These are phyloP conservation scores for Coleophoma eucalyptorum DNA, from an alignment of 2,329 filamentous ascomycete species.

Conservation along the genomic window DNA sequence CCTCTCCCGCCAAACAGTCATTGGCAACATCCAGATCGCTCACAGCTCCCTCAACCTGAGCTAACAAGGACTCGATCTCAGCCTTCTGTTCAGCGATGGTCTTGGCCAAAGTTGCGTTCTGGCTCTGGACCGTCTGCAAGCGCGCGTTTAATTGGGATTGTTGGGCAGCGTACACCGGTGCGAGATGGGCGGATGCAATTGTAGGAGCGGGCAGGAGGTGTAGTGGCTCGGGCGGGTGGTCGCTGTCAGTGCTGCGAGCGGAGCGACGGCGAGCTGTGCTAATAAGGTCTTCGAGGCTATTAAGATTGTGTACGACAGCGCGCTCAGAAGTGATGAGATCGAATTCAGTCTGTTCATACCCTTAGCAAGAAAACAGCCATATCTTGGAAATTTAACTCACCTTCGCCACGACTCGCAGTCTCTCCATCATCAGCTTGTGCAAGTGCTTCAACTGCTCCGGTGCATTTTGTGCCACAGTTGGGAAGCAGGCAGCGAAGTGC, in stretches of 20 bases:
- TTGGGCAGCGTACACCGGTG: constrained; percentile 47
- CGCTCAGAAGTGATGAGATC: constrained; percentile 46
- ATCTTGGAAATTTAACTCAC: too few relatives aligned
- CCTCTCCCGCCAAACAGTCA: constrained; percentile 18
- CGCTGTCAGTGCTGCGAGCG: background rate
- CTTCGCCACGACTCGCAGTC: background rate
- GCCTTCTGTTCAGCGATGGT: constrained; percentile 48
- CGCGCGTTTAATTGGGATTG: constrained; percentile 52
- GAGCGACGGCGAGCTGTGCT: constrained; percentile 40
- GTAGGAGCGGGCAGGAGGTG: constrained; percentile 50
- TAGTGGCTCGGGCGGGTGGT: constrained; percentile 26
- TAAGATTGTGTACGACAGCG: constrained; percentile 52
- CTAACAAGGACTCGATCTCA: constrained; percentile 49
- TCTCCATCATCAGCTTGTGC: constrained; percentile 53
- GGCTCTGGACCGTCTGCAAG: constrained; percentile 51
- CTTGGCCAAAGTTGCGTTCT: constrained; percentile 50
- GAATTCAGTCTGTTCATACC: constrained; percentile 46
- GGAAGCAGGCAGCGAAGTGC: constrained; percentile 59
- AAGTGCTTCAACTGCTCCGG: constrained; percentile 49
- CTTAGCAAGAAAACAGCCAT: too few relatives aligned
- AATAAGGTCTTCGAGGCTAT: constrained; percentile 54
- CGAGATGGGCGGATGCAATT: constrained; percentile 51
- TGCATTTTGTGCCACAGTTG: constrained; percentile 49
- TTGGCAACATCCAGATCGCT: constrained; percentile 49
- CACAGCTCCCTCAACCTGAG: constrained; percentile 45